A percentile compares a stretch with the other conserved stretches of the same genome.
phyloP scores from a whole-genome alignment of 2,329 filamentous ascomycete species.

The Rutstroemia sp. region DNA sequence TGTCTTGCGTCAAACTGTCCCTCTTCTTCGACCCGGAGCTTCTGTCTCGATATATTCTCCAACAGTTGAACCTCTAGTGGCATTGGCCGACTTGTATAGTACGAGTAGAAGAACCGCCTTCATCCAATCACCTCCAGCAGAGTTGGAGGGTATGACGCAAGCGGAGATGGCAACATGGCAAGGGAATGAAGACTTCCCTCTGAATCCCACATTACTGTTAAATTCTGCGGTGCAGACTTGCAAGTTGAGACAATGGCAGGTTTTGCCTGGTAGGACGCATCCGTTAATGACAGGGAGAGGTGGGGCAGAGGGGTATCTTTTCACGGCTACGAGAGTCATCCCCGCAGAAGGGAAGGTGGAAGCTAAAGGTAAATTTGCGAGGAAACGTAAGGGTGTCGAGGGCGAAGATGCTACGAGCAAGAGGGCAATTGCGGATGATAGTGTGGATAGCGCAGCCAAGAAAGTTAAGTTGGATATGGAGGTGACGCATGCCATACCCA shows the following conservation, averaged over 20 bases:
- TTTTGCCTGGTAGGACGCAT: constrained; percentile 84
- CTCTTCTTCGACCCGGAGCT: constrained; percentile 75
- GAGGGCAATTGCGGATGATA: background rate
- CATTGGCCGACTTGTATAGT: constrained; percentile 77
- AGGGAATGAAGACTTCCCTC: constrained; percentile 68
- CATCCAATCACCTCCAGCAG: constrained; percentile 44
- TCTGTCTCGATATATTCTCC: constrained; percentile 81
- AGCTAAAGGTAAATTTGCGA: constrained; percentile 65
- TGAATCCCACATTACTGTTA: constrained; percentile 80
- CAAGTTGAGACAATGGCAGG: constrained; percentile 76
- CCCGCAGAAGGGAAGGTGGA: constrained; percentile 74
- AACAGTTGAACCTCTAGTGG: constrained; percentile 68
- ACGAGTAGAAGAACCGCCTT: constrained; percentile 74
- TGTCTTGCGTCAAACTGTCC: constrained; percentile 67
- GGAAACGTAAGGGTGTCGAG: constrained; percentile 15
- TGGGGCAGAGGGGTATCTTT: constrained; percentile 83
- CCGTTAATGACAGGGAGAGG: constrained; percentile 86
- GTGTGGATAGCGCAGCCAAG: background rate
- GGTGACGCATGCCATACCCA: background rate
- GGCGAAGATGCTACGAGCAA: constrained; percentile 3
- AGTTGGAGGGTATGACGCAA: constrained; percentile 32
- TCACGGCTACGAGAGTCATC: constrained; percentile 74
- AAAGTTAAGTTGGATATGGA: constrained; percentile 9
- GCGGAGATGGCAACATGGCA: constrained; percentile 49
- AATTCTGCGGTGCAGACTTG: constrained; percentile 76